These are phyloP conservation scores for Boeremia lycopersici DNA, from an alignment of 2,329 filamentous ascomycete species.

Conservation along the genomic window DNA sequence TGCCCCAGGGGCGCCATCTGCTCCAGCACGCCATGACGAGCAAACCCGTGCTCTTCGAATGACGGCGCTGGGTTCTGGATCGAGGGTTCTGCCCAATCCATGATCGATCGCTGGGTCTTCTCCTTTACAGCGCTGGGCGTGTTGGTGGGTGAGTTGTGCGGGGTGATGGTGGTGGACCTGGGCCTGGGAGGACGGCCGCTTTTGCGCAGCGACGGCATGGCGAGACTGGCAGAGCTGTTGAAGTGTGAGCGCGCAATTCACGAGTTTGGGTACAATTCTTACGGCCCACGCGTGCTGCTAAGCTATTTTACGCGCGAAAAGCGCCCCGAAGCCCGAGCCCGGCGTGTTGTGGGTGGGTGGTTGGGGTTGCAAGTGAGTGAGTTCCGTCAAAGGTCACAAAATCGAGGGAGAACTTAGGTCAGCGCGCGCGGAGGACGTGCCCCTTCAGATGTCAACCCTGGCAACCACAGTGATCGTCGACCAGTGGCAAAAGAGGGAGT, in stretches of 20 bases:
- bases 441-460: constrained; percentile 22
- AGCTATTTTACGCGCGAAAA: constrained; percentile 32
- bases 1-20: constrained; percentile 83
- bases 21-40: constrained; percentile 76
- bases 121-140: constrained; percentile 38
- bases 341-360: constrained; percentile 36
- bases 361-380: constrained; percentile 29
- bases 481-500: neutral
- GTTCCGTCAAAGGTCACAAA: constrained; percentile 30
- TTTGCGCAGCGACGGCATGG: constrained; percentile 48
- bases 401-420: constrained; percentile 27
- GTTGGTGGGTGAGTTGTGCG: constrained; percentile 40
- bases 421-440: constrained; percentile 19
- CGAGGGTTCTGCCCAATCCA: constrained; percentile 64
- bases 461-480: constrained; percentile 18
- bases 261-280: constrained; percentile 16
- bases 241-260: constrained; percentile 40
- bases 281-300: constrained; percentile 43
- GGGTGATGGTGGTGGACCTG: constrained; percentile 37
- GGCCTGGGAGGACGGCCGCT: constrained; percentile 41
- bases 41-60: constrained; percentile 77
- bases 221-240: constrained; percentile 34
- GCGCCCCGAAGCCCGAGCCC: constrained; percentile 36
- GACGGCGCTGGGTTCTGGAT: constrained; percentile 64
- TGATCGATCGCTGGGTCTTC: constrained; percentile 47